Evolutionary conservation across 257 asterid species (phyloP).

Genomic region (Nicotiana tomentosiformis): DNA sequence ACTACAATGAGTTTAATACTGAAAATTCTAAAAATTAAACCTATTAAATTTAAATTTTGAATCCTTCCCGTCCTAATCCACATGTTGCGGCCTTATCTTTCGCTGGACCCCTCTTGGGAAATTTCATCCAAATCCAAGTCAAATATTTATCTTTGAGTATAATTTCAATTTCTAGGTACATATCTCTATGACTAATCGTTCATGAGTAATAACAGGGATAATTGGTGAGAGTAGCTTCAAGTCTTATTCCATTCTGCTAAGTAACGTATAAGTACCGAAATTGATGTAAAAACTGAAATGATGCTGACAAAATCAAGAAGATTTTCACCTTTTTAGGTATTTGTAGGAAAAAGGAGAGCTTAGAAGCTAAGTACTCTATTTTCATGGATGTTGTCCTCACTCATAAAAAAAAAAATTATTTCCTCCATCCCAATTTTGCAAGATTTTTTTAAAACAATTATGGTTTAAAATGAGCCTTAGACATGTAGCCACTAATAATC

Average conservation of each 20-base stretch:
- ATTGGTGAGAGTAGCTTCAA: background rate
- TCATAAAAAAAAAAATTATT: background rate
- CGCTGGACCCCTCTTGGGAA: background rate
- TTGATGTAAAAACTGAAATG: constrained; percentile 5
- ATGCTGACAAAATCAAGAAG: background rate
- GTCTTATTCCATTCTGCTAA: background rate
- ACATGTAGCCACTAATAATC: too few relatives aligned
- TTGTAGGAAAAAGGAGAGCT: background rate
- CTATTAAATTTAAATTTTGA: too few relatives aligned
- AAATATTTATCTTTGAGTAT: background rate
- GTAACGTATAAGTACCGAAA: background rate
- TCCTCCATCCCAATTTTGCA: too few relatives aligned
- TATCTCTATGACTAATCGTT: background rate
- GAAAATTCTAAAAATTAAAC: too few relatives aligned
- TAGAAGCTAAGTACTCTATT: constrained; percentile 9
- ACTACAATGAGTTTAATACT: too few relatives aligned
- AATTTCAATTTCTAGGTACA: background rate
- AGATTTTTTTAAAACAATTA: too few relatives aligned
- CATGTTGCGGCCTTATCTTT: background rate
- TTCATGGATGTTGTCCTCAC: background rate
- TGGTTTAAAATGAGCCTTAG: too few relatives aligned
- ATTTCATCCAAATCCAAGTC: background rate
- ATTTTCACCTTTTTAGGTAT: background rate
- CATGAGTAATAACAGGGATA: background rate
- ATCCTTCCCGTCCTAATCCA: too few relatives aligned